Evolutionary conservation across 1,284 basidiomycete species (phyloP).

Genomic region (Boletus semigastroideus): DNA sequence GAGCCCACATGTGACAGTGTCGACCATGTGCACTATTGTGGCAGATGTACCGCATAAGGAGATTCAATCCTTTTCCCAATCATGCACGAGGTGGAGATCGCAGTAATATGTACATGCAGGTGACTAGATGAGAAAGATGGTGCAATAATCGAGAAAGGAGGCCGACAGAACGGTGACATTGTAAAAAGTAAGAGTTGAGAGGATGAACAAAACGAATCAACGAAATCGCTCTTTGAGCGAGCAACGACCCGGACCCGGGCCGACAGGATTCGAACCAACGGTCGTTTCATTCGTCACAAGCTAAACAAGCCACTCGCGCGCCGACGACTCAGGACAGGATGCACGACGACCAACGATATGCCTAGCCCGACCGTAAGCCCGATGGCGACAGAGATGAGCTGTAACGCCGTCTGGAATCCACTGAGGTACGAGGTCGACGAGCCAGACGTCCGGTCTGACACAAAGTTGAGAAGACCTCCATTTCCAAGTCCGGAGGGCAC

Average conservation of each 20-base stretch:
- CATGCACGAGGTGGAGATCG: too few relatives aligned
- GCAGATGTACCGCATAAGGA: too few relatives aligned
- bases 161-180: background rate
- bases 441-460: slow-evolving; percentile 50
- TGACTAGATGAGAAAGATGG: background rate
- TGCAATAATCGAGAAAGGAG: too few relatives aligned
- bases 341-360: slow-evolving; percentile 55
- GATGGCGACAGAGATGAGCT: slow-evolving; percentile 62
- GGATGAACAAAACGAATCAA: background rate
- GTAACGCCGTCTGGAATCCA: slow-evolving; percentile 67
- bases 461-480: slow-evolving; percentile 81
- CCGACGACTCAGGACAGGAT: slow-evolving; percentile 57
- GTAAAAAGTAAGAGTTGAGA: background rate
- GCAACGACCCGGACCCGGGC: too few relatives aligned
- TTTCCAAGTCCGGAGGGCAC: slow-evolving; percentile 85
- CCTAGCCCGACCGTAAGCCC: slow-evolving; percentile 75
- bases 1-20: too few relatives aligned
- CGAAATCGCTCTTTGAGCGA: background rate
- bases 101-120: background rate
- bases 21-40: too few relatives aligned
- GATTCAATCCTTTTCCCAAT: too few relatives aligned
- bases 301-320: slow-evolving; percentile 53
- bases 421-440: slow-evolving; percentile 57
- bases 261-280: background rate
- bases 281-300: too few relatives aligned